phyloP scores from a whole-genome alignment of 169 alveolate species.

The Cystoisospora suis region DNA sequence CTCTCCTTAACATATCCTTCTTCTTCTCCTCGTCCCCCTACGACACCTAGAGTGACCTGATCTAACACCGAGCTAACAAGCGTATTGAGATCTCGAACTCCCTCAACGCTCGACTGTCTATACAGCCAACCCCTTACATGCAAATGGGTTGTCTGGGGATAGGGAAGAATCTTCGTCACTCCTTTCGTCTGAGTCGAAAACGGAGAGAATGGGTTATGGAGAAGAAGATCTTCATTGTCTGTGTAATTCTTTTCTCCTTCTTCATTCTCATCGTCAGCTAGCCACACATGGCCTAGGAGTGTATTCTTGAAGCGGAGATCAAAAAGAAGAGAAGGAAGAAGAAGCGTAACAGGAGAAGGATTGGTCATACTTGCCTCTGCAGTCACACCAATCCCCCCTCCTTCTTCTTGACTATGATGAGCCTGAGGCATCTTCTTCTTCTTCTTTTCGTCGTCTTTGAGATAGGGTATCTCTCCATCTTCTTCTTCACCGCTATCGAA shows the following conservation, averaged over 20 bases:
- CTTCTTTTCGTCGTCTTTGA: too few species aligned
- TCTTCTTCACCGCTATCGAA: background rate
- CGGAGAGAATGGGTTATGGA: too few species aligned
- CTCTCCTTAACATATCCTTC: too few species aligned
- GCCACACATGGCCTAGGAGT: slow-evolving; percentile 22
- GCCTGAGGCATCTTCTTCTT: too few species aligned
- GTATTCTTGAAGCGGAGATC: background rate
- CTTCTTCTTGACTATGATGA: background rate
- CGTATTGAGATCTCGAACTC: background rate
- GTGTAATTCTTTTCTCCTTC: too few species aligned
- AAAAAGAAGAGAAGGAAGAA: background rate
- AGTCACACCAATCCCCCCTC: background rate
- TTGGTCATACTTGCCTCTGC: background rate
- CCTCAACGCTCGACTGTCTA: background rate
- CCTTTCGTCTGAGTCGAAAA: too few species aligned
- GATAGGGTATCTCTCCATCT: too few species aligned
- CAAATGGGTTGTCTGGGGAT: background rate
- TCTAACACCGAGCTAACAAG: background rate
- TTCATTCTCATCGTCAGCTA: background rate
- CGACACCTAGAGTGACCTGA: background rate
- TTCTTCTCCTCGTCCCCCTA: too few species aligned
- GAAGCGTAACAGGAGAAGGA: background rate
- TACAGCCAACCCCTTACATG: background rate
- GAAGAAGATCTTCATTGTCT: too few species aligned
- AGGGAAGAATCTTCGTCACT: background rate